Evolutionary conservation across 805 yeast species (phyloP).

Genomic region (Candida sithepensis): DNA sequence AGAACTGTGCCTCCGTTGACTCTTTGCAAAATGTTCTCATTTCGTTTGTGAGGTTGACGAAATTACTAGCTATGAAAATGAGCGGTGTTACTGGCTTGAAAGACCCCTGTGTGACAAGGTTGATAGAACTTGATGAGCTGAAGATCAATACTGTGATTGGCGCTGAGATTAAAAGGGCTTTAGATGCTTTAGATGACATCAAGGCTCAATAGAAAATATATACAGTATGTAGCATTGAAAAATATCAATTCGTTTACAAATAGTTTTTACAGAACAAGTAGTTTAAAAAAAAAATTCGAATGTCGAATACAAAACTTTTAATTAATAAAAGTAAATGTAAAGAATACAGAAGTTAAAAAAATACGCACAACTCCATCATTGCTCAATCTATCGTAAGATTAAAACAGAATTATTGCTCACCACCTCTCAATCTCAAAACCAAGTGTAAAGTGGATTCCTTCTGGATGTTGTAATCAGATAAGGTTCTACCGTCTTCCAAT

Average conservation of each 20-base stretch:
- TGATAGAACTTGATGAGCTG: constrained; percentile 25
- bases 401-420: constrained; percentile 62
- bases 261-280: neutral
- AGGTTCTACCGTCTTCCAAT: constrained; percentile 62
- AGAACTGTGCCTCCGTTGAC: constrained; percentile 15
- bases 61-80: constrained; percentile 6
- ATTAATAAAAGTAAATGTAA: neutral
- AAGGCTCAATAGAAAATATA: neutral
- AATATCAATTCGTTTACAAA: neutral
- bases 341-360: neutral
- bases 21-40: constrained; percentile 55
- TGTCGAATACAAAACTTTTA: neutral
- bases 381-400: neutral
- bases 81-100: constrained; percentile 33
- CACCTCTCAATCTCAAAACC: constrained; percentile 93
- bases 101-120: constrained; percentile 41
- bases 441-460: constrained; percentile 97
- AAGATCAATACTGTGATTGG: constrained; percentile 49
- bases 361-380: neutral
- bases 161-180: constrained; percentile 30
- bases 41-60: constrained; percentile 34
- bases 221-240: neutral
- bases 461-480: constrained; percentile 99
- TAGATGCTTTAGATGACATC: no score
- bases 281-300: neutral